phyloP scores from a whole-genome alignment of 805 yeast genomes.

The Candida oleophila region DNA sequence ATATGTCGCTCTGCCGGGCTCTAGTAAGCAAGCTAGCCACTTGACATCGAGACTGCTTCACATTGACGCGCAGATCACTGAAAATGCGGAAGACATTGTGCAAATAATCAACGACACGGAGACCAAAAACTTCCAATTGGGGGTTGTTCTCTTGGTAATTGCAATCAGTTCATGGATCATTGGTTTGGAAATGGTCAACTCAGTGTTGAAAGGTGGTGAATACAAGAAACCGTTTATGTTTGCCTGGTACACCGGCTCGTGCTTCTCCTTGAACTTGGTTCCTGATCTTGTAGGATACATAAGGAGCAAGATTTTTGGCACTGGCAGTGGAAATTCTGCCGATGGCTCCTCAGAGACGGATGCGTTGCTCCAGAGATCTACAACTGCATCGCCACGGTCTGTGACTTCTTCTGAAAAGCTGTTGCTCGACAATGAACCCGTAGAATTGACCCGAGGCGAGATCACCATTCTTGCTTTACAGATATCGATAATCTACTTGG shows the following conservation, averaged over 20 bases:
- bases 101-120: constrained; percentile 42
- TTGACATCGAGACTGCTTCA: not conserved
- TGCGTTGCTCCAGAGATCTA: not conserved
- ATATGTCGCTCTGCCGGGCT: not conserved
- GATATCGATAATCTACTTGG: constrained; percentile 41
- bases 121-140: constrained; percentile 41
- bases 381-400: not conserved
- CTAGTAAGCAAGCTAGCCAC: not conserved
- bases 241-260: constrained; percentile 47
- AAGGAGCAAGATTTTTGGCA: not conserved
- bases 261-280: constrained; percentile 44
- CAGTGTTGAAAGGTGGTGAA: constrained; percentile 46
- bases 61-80: constrained; percentile 9
- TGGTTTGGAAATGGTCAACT: constrained; percentile 49
- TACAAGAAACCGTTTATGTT: constrained; percentile 50
- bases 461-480: constrained; percentile 36
- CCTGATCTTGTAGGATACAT: constrained; percentile 27
- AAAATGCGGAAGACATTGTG: constrained; percentile 24
- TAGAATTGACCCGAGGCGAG: constrained; percentile 25
- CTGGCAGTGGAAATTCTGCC: not conserved
- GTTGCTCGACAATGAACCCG: constrained; percentile 10
- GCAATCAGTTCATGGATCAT: constrained; percentile 49
- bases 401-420: not conserved
- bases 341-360: not conserved
- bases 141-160: constrained; percentile 39